phyloP scores from a whole-genome alignment of 257 asterid genomes.

The Solanum lycopersicoides region DNA sequence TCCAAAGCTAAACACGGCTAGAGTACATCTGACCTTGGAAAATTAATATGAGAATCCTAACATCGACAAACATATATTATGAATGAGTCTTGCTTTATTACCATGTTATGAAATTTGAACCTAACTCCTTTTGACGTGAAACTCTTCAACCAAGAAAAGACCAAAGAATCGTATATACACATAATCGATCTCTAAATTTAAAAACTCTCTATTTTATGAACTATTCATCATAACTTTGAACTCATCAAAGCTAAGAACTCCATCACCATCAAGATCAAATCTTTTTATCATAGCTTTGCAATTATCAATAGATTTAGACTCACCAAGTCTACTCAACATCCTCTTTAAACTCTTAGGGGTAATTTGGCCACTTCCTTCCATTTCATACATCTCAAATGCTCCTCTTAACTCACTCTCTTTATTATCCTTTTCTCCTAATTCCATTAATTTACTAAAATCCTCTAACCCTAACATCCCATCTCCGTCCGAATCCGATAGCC shows the following conservation, averaged over 20 bases:
- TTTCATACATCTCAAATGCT: constrained; percentile 46
- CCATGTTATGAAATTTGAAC: neutral
- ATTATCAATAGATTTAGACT: constrained; percentile 27
- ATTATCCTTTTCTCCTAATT: constrained; percentile 28
- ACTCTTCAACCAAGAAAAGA: neutral
- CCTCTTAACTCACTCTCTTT: constrained; percentile 26
- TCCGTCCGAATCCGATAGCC: constrained; percentile 38
- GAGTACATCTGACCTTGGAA: neutral
- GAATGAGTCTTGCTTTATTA: too few species aligned
- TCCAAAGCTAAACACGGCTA: neutral
- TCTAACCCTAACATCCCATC: constrained; percentile 43
- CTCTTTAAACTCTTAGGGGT: constrained; percentile 46
- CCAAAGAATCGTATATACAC: neutral
- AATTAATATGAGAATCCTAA: neutral
- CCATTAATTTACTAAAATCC: constrained; percentile 34
- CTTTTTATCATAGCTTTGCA: constrained; percentile 39
- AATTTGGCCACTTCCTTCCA: constrained; percentile 50
- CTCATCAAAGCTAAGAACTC: constrained; percentile 48
- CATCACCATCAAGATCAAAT: constrained; percentile 51
- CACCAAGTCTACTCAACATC: constrained; percentile 55
- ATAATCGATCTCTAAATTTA: neutral
- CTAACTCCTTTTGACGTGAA: neutral
- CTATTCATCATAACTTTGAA: constrained; percentile 40
- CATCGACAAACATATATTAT: neutral
- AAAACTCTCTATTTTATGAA: neutral